These are phyloP conservation scores for Dothiorella sarmentorum DNA, from an alignment of 2,329 filamentous ascomycete genomes.

Conservation along the genomic window DNA sequence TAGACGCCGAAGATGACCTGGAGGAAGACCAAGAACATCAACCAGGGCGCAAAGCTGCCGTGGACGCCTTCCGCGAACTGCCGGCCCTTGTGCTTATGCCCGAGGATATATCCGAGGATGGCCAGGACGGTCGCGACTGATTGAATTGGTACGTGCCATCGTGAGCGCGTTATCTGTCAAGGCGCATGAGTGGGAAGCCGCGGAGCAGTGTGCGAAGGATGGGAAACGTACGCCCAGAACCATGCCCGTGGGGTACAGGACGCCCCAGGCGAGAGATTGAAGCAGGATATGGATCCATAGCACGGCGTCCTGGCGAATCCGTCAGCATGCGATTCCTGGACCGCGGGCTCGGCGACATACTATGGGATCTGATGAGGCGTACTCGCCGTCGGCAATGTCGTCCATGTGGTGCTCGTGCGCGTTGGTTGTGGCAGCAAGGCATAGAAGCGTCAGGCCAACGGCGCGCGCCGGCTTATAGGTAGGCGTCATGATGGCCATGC, in stretches of 20 bases:
- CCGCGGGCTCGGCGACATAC: slow-evolving; percentile 20
- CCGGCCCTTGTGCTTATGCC: slow-evolving; percentile 84
- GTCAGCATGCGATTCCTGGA: slow-evolving; percentile 21
- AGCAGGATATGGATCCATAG: slow-evolving; percentile 93
- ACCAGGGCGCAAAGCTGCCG: slow-evolving; percentile 69
- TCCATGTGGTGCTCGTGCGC: slow-evolving; percentile 42
- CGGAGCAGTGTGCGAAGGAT: neutral
- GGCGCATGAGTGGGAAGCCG: neutral
- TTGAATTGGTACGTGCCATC: slow-evolving; percentile 93
- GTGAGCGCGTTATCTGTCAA: slow-evolving; percentile 73
- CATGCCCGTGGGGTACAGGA: slow-evolving; percentile 94
- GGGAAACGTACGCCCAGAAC: slow-evolving; percentile 71
- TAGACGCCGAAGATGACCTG: slow-evolving; percentile 83
- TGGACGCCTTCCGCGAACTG: slow-evolving; percentile 83
- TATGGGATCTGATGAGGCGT: slow-evolving; percentile 35
- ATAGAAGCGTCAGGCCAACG: slow-evolving; percentile 24
- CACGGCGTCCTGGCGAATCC: slow-evolving; percentile 60
- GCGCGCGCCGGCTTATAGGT: slow-evolving; percentile 14
- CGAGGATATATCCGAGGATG: slow-evolving; percentile 82
- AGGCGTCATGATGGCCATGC: slow-evolving; percentile 4
- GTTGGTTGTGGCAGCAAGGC: slow-evolving; percentile 37
- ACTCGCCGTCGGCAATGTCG: slow-evolving; percentile 38
- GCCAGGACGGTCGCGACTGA: slow-evolving; percentile 70
- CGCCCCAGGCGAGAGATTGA: slow-evolving; percentile 81
- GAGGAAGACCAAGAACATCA: slow-evolving; percentile 74